Conservation (phyloP, 176 grass and related monocot species). For the Bolboschoenus planiculmis region DNA sequence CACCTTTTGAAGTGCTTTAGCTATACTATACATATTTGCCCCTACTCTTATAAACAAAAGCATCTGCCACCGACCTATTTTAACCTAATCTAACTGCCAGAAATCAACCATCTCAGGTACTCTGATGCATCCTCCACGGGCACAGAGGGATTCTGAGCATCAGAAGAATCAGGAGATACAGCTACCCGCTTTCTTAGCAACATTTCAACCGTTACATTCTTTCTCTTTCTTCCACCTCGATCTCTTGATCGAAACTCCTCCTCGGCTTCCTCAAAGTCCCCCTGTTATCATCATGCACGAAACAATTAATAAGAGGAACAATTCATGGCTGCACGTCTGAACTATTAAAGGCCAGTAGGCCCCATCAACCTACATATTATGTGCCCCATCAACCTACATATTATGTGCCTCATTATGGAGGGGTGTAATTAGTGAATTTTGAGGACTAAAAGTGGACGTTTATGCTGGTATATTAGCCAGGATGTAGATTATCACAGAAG, state of each 20-base stretch:
- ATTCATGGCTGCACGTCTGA: not conserved
- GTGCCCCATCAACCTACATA: too few relatives aligned
- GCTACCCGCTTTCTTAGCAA: conserved; percentile 19
- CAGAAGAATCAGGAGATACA: not conserved
- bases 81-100: not conserved
- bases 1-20: not conserved
- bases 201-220: conserved; percentile 6
- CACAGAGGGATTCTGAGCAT: too few relatives aligned
- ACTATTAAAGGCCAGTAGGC: not conserved
- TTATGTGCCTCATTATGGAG: too few relatives aligned
- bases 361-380: too few relatives aligned
- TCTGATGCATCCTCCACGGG: not conserved
- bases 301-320: not conserved
- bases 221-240: conserved; percentile 25
- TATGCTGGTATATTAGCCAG: too few relatives aligned
- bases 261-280: conserved; percentile 15
- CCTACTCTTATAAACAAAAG: not conserved
- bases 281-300: not conserved
- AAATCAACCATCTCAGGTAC: conserved; percentile 17
- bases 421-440: too few relatives aligned
- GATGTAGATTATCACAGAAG: too few relatives aligned
- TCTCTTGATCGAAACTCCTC: not conserved
- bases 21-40: not conserved
- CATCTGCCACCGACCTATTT: not conserved
- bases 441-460: too few relatives aligned